These are phyloP conservation scores for Mytilinidion resinicola DNA, from an alignment of 495 filamentous ascomycete species.

Conservation along the genomic window DNA sequence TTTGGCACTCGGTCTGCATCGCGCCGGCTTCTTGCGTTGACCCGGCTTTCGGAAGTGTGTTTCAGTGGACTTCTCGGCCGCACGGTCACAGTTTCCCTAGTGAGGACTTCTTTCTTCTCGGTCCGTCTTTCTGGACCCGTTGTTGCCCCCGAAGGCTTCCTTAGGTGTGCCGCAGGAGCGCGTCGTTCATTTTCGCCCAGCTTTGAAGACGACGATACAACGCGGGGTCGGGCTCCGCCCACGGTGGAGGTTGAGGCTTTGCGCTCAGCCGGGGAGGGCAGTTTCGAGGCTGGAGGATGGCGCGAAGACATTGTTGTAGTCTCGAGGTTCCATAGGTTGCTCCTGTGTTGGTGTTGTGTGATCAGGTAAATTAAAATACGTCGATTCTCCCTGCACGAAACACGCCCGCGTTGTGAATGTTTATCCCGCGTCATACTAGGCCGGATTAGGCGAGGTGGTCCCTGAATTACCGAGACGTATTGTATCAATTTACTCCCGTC, in stretches of 20 bases:
- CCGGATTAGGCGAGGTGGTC: too few relatives aligned
- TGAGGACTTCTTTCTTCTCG: conserved; percentile 23
- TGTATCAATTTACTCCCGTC: too few relatives aligned
- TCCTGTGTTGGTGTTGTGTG: neutral
- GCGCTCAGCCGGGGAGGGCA: conserved; percentile 18
- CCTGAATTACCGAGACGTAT: too few relatives aligned
- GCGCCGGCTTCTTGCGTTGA: conserved; percentile 37
- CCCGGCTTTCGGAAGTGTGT: conserved; percentile 40
- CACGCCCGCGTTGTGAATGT: too few relatives aligned
- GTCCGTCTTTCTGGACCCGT: conserved; percentile 19
- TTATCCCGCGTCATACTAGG: too few relatives aligned
- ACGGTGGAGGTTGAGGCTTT: conserved; percentile 5
- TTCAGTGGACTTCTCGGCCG: conserved; percentile 62
- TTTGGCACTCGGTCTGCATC: conserved; percentile 44
- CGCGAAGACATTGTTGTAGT: conserved; percentile 20
- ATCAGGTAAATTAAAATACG: neutral
- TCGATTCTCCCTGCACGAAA: too few relatives aligned
- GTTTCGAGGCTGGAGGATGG: conserved; percentile 13
- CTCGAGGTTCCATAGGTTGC: conserved; percentile 16
- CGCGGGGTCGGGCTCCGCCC: conserved; percentile 24
- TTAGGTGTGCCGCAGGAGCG: conserved; percentile 20
- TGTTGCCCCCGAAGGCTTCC: conserved; percentile 13
- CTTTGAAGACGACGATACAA: conserved; percentile 14
- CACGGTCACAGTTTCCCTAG: conserved; percentile 41
- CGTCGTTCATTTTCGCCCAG: conserved; percentile 15